phyloP scores from a whole-genome alignment of 108 stramenopile genomes.

The Fragilaria crotonensis region DNA sequence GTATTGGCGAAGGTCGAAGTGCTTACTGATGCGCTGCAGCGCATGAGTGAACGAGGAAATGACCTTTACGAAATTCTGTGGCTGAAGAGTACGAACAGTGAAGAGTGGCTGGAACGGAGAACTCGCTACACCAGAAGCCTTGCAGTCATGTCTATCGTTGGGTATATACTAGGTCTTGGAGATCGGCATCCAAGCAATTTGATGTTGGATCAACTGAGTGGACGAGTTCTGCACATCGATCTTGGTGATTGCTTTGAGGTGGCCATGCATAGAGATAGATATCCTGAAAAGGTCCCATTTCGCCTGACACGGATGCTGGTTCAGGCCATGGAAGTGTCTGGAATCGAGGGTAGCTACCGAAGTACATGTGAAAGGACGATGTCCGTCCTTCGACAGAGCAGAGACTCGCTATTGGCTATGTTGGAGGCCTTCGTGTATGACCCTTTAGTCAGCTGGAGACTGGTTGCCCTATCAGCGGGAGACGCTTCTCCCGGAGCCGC shows the following conservation, averaged over 20 bases:
- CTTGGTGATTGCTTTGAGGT: conserved; percentile 98
- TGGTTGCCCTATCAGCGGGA: conserved; percentile 48
- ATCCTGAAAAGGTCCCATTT: conserved; percentile 98
- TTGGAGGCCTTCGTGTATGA: conserved; percentile 99
- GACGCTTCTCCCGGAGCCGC: background rate
- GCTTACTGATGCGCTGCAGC: conserved; percentile 82
- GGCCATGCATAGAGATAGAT: conserved; percentile 97
- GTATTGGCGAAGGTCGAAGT: conserved; percentile 98
- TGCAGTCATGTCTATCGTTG: conserved; percentile 99
- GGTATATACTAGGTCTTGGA: conserved; percentile 91
- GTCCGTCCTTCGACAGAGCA: conserved; percentile 90
- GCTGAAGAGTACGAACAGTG: conserved; percentile 92
- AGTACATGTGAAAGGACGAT: conserved; percentile 96
- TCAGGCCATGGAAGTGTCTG: conserved; percentile 98
- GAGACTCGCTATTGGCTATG: conserved; percentile 96
- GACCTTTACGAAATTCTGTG: conserved; percentile 95
- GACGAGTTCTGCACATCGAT: conserved; percentile 95
- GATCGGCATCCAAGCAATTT: conserved; percentile 91
- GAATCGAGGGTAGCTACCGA: conserved; percentile 97
- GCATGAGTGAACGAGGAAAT: conserved; percentile 83
- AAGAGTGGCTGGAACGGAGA: conserved; percentile 96
- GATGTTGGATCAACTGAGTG: conserved; percentile 88
- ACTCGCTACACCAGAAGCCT: conserved; percentile 94
- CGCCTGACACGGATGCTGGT: conserved; percentile 99
- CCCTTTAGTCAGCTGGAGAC: conserved; percentile 98